These are phyloP conservation scores for Mycena sanguinolenta DNA, from an alignment of 768 basidiomycete species.

Conservation along the genomic window DNA sequence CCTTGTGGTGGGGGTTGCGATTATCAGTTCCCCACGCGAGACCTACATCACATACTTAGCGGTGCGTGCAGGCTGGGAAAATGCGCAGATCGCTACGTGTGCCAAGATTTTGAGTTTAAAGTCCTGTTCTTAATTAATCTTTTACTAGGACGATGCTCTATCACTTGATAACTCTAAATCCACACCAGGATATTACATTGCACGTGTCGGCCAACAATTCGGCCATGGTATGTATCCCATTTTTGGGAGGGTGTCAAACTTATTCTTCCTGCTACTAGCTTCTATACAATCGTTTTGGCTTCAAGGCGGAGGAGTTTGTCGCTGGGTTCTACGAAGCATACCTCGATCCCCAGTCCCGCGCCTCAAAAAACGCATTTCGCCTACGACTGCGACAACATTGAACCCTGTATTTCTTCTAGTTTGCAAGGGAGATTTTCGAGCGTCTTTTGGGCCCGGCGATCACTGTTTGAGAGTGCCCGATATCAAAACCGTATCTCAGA, in stretches of 20 bases:
- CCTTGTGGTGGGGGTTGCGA: conserved; percentile 80
- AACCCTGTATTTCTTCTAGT: not conserved
- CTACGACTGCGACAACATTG: conserved; percentile 74
- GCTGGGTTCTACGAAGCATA: conserved; percentile 87
- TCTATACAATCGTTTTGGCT: conserved; percentile 88
- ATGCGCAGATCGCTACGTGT: conserved; percentile 83
- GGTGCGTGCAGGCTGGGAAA: conserved; percentile 86
- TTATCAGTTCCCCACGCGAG: conserved; percentile 83
- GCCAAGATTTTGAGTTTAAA: conserved; percentile 13
- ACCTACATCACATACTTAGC: conserved; percentile 88
- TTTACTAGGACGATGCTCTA: conserved; percentile 77
- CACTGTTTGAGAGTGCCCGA: not conserved
- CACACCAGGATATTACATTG: conserved; percentile 81
- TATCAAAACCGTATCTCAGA: conserved; percentile 14
- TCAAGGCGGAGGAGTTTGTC: conserved; percentile 89
- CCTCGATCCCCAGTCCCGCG: conserved; percentile 74
- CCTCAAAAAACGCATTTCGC: conserved; percentile 85
- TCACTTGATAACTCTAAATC: conserved; percentile 79
- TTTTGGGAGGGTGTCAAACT: not conserved
- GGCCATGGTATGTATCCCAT: conserved; percentile 69
- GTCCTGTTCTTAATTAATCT: conserved; percentile 12
- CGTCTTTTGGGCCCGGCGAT: not conserved
- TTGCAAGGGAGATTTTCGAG: not conserved
- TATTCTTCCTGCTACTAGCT: conserved; percentile 56
- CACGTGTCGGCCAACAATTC: conserved; percentile 88